Conservation (phyloP, 139 green algal species). For the Tetradesmus obliquus region DNA sequence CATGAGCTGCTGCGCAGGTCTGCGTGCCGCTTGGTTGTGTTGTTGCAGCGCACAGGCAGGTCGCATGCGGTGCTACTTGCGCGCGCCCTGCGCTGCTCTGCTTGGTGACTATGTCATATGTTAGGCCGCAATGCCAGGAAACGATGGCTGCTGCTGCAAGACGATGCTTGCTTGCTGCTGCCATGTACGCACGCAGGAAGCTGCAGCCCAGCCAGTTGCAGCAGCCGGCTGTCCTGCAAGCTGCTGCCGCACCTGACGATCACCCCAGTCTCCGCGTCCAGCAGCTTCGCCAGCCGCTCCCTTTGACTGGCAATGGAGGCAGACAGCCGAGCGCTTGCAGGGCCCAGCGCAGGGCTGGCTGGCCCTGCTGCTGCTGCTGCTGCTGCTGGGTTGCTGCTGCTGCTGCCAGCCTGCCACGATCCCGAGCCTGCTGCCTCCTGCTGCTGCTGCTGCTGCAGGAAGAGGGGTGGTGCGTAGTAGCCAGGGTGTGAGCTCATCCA, state of each 20-base stretch:
- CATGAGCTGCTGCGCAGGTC: too few species aligned
- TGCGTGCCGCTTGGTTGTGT: not conserved
- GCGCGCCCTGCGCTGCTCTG: too few species aligned
- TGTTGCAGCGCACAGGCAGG: not conserved
- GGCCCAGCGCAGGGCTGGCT: not conserved
- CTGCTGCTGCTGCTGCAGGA: slow-evolving; percentile 4
- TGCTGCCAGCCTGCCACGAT: not conserved
- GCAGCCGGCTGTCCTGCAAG: not conserved
- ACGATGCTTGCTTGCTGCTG: too few species aligned
- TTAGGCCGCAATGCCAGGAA: too few species aligned
- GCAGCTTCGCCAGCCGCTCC: not conserved
- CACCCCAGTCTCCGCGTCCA: not conserved
- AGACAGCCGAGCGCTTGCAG: not conserved
- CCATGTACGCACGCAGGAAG: too few species aligned
- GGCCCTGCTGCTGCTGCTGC: not conserved
- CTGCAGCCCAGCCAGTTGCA: too few species aligned
- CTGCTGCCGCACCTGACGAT: slow-evolving; percentile 7
- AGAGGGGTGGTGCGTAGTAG: not conserved
- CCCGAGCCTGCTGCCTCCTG: not conserved
- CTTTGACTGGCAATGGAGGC: not conserved
- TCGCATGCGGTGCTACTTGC: too few species aligned
- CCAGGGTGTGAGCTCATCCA: not conserved
- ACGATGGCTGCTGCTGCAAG: too few species aligned
- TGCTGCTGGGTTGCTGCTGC: not conserved
- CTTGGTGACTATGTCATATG: too few species aligned